These are phyloP conservation scores for Saccharomyces pastorianus DNA, from an alignment of 1,139 yeast species.

Conservation along the genomic window DNA sequence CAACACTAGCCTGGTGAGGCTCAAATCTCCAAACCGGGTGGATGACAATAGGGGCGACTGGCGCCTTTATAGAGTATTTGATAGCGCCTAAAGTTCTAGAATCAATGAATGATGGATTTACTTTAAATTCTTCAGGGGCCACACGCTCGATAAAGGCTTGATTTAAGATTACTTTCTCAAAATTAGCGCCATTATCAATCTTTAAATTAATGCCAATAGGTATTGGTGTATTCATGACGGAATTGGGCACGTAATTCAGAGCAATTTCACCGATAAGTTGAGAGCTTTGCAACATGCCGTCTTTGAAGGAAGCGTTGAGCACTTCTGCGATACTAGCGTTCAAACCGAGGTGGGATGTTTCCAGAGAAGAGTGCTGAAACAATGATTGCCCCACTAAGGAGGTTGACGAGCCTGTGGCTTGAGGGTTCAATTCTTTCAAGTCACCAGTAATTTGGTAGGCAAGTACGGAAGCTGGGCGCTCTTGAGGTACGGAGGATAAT, in stretches of 20 bases:
- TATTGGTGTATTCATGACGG: constrained; percentile 20
- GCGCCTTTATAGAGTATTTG: constrained; percentile 50
- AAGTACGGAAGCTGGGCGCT: constrained; percentile 6
- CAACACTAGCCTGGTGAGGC: constrained; percentile 73
- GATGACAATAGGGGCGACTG: constrained; percentile 59
- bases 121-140: constrained; percentile 29
- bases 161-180: constrained; percentile 34
- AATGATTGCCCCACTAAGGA: constrained; percentile 24
- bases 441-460: constrained; percentile 26
- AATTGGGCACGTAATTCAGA: constrained; percentile 46
- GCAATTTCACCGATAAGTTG: constrained; percentile 76
- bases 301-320: constrained; percentile 63
- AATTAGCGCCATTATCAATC: constrained; percentile 24
- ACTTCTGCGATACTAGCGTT: constrained; percentile 76
- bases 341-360: constrained; percentile 49
- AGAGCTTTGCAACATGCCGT: constrained; percentile 50
- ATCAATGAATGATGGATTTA: constrained; percentile 34
- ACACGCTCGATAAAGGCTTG: constrained; percentile 34
- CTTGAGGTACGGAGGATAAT: background rate
- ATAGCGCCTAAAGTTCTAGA: constrained; percentile 66
- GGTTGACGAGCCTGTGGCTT: constrained; percentile 33
- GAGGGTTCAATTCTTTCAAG: constrained; percentile 31
- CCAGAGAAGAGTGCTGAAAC: constrained; percentile 43
- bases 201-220: constrained; percentile 34
- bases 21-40: constrained; percentile 88